Evolutionary conservation across 305 asterid genomes (phyloP).

Genomic region (Solanum hybrid): DNA sequence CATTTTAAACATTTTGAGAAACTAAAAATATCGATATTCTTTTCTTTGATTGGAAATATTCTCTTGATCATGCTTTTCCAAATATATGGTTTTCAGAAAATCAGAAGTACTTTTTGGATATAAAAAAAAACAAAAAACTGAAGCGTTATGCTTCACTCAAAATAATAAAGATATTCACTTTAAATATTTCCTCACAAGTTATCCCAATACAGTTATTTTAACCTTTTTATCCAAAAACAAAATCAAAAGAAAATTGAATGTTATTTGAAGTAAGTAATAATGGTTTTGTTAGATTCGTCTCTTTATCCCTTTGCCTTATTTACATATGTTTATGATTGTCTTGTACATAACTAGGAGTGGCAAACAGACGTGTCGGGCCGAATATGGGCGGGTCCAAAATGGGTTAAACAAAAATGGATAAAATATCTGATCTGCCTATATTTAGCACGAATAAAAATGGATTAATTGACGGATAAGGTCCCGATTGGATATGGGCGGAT

Average conservation of each 20-base stretch:
- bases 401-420: background rate
- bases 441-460: background rate
- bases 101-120: background rate
- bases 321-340: background rate
- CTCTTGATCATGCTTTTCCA: background rate
- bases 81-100: background rate
- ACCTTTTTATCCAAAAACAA: background rate
- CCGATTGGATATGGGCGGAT: background rate
- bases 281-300: background rate
- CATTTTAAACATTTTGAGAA: background rate
- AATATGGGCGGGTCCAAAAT: background rate
- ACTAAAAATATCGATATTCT: background rate
- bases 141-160: background rate
- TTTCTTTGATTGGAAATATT: background rate
- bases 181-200: background rate
- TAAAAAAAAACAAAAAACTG: background rate
- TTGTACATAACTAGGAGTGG: background rate
- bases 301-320: background rate
- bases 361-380: background rate
- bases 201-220: background rate
- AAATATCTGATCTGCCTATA: background rate
- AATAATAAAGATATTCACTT: background rate
- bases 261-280: background rate
- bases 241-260: background rate
- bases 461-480: background rate